These are phyloP conservation scores for Monilinia fructigena DNA, from an alignment of 2,329 filamentous ascomycete species.

Conservation along the genomic window DNA sequence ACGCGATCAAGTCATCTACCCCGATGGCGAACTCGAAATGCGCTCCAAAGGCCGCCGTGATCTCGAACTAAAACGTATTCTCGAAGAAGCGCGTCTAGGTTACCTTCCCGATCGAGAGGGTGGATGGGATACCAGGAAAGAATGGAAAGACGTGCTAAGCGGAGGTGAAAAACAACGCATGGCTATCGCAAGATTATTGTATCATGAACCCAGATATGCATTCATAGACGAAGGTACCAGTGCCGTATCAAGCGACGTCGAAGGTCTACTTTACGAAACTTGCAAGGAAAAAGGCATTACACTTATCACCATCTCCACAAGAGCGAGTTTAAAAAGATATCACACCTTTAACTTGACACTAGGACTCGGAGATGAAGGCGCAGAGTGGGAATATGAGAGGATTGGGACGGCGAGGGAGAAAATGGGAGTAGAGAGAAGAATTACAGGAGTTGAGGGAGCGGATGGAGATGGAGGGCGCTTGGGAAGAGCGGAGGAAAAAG, in stretches of 20 bases:
- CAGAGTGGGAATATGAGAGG: constrained; percentile 87
- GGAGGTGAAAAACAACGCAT: constrained; percentile 97
- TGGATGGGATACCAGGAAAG: constrained; percentile 93
- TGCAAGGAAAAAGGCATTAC: constrained; percentile 94
- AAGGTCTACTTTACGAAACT: constrained; percentile 87
- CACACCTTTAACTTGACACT: constrained; percentile 89
- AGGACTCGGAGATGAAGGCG: constrained; percentile 75
- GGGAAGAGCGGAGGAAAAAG: constrained; percentile 74
- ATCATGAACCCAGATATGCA: constrained; percentile 92
- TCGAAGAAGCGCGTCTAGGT: constrained; percentile 81
- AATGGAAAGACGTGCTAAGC: constrained; percentile 98
- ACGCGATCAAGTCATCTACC: constrained; percentile 96
- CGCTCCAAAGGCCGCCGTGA: constrained; percentile 75
- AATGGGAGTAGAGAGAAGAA: constrained; percentile 87
- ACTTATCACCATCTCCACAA: constrained; percentile 91
- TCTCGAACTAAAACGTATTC: constrained; percentile 69
- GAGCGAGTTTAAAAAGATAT: constrained; percentile 91
- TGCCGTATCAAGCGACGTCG: constrained; percentile 90
- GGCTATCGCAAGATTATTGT: constrained; percentile 83
- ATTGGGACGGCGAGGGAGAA: constrained; percentile 95
- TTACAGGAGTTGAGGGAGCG: constrained; percentile 78
- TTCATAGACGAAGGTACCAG: constrained; percentile 96
- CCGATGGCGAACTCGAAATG: constrained; percentile 94
- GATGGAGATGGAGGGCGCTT: constrained; percentile 76
- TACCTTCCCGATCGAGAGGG: constrained; percentile 91